phyloP scores from a whole-genome alignment of 78 protist genomes.

The Blattamonas nauphoetae region DNA sequence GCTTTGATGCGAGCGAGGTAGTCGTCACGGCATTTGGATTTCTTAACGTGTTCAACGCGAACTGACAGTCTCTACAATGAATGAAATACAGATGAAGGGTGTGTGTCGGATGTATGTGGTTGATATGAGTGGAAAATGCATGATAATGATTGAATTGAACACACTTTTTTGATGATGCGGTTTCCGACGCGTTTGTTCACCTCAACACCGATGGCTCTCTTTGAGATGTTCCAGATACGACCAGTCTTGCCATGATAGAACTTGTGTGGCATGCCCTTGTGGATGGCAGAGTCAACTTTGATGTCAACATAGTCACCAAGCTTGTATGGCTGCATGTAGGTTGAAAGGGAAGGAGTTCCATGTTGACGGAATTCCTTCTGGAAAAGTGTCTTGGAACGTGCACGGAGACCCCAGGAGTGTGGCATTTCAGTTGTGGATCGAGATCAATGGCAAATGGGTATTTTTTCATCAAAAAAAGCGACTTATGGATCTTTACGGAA shows the following conservation, averaged over 20 bases:
- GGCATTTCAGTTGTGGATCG: no score
- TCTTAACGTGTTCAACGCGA: constrained; percentile 94
- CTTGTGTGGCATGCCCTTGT: constrained; percentile 98
- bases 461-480: no score
- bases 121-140: neutral
- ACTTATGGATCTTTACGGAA: neutral
- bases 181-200: constrained; percentile 83
- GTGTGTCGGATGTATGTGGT: neutral
- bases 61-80: constrained; percentile 70
- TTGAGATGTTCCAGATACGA: constrained; percentile 92
- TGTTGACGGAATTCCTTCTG: constrained; percentile 67
- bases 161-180: constrained; percentile 86
- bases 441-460: no score
- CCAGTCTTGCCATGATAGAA: constrained; percentile 99
- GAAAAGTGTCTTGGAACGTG: constrained; percentile 83
- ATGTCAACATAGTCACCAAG: constrained; percentile 89
- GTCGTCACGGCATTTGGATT: constrained; percentile 78
- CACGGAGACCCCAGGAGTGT: constrained; percentile 80
- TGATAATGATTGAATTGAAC: neutral
- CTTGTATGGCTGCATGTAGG: constrained; percentile 49
- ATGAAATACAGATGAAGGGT: no score
- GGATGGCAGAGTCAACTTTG: constrained; percentile 78
- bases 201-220: constrained; percentile 93
- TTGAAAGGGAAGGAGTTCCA: constrained; percentile 55
- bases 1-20: constrained; percentile 59